Evolutionary conservation across 1,284 basidiomycete species (phyloP).

Genomic region (Xerocomus nothofagi): DNA sequence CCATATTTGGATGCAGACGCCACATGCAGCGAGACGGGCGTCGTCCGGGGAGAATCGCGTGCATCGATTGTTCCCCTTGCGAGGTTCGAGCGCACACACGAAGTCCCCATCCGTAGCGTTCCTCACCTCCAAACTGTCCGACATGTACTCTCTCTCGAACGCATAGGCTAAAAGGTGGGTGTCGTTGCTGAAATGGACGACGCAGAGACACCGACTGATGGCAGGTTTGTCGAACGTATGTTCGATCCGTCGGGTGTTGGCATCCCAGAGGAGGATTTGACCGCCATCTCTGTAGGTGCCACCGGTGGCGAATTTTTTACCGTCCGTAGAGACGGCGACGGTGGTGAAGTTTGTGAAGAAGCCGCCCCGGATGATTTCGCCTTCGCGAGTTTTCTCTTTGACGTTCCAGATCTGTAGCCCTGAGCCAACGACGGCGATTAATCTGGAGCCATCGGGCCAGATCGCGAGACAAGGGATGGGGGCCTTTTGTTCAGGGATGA

Average conservation of each 20-base stretch:
- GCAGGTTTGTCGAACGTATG: conserved; percentile 28
- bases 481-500: conserved; percentile 24
- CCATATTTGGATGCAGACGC: conserved; percentile 28
- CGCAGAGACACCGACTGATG: conserved; percentile 23
- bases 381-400: conserved; percentile 21
- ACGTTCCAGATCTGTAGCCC: conserved; percentile 30
- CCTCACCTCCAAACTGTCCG: conserved; percentile 25
- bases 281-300: conserved; percentile 29
- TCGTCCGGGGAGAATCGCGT: conserved; percentile 31
- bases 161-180: conserved; percentile 23
- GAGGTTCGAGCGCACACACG: conserved; percentile 24
- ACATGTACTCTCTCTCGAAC: conserved; percentile 30
- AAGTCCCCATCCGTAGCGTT: conserved; percentile 10
- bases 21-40: conserved; percentile 25
- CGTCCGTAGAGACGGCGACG: conserved; percentile 26
- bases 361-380: conserved; percentile 23
- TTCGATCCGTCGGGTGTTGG: conserved; percentile 22
- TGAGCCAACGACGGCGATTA: conserved; percentile 30
- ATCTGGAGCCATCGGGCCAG: conserved; percentile 29
- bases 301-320: conserved; percentile 28
- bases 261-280: conserved; percentile 27
- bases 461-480: conserved; percentile 24
- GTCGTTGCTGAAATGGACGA: conserved; percentile 27
- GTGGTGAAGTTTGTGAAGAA: conserved; percentile 31
- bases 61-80: conserved; percentile 28